phyloP scores from a whole-genome alignment of 257 asterid species.

The Nicotiana paniculata region DNA sequence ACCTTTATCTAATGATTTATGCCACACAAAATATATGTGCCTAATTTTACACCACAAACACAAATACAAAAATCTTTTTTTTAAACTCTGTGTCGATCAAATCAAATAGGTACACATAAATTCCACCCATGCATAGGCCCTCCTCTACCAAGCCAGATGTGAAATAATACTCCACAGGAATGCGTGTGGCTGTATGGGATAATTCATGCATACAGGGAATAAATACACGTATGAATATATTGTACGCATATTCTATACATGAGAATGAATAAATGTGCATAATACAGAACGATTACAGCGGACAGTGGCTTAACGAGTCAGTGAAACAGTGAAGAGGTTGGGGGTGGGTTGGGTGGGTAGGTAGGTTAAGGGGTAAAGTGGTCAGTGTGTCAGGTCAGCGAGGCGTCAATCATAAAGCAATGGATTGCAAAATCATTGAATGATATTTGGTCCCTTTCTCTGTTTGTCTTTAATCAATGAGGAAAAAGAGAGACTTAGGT shows the following conservation, averaged over 20 bases:
- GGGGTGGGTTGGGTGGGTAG: background rate
- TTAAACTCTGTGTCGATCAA: too few species aligned
- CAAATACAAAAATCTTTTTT: too few species aligned
- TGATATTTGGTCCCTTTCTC: slow-evolving; percentile 23
- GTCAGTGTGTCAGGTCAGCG: slow-evolving; percentile 34
- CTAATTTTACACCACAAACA: too few species aligned
- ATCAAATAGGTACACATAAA: too few species aligned
- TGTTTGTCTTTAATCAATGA: slow-evolving; percentile 10
- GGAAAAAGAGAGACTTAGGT: background rate
- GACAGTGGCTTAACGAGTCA: slow-evolving; percentile 15
- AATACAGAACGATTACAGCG: background rate
- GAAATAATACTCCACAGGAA: background rate
- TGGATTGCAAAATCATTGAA: slow-evolving; percentile 52
- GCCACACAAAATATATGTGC: too few species aligned
- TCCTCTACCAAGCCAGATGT: slow-evolving; percentile 1
- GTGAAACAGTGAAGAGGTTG: slow-evolving; percentile 4
- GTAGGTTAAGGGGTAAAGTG: slow-evolving; percentile 12
- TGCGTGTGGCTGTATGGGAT: background rate
- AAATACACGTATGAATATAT: background rate
- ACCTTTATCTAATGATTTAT: too few species aligned
- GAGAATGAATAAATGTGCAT: slow-evolving; percentile 17
- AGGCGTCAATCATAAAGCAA: slow-evolving; percentile 46
- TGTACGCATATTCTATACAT: background rate
- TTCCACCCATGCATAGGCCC: background rate
- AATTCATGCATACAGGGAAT: background rate